phyloP scores from a whole-genome alignment of 371 early-diverging fungal genomes.

The Blakeslea trispora region DNA sequence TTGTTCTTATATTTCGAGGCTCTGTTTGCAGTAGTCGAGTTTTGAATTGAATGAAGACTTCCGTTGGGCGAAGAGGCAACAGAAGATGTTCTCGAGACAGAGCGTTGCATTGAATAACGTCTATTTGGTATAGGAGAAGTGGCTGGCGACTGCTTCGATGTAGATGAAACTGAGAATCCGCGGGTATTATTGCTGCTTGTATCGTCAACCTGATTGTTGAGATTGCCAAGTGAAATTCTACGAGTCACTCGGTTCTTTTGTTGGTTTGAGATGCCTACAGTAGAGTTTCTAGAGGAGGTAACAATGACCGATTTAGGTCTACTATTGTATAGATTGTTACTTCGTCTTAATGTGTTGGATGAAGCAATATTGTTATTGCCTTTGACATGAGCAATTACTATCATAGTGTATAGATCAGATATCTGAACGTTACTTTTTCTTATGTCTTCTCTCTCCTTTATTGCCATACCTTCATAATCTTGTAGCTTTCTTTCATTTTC shows the following conservation, averaged over 20 bases:
- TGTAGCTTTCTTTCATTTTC: constrained; percentile 25
- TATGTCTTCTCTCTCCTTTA: too few relatives aligned
- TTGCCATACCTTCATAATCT: constrained; percentile 7
- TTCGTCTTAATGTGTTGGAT: constrained; percentile 11
- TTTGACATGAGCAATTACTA: constrained; percentile 1
- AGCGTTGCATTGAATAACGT: constrained; percentile 17
- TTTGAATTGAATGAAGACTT: constrained; percentile 2
- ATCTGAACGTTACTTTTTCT: too few relatives aligned
- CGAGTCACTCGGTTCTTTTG: constrained; percentile 9
- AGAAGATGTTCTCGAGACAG: constrained; percentile 19
- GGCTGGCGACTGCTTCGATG: constrained; percentile 9
- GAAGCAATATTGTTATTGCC: constrained; percentile 4
- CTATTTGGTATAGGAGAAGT: constrained; percentile 28
- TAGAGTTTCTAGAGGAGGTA: constrained; percentile 2
- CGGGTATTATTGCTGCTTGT: not conserved
- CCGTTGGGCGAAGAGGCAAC: not conserved
- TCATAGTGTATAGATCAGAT: too few relatives aligned
- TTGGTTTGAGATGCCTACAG: constrained; percentile 1
- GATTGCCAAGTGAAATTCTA: constrained; percentile 13
- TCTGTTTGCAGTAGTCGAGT: constrained; percentile 7
- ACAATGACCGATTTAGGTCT: constrained; percentile 16
- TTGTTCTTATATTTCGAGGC: constrained; percentile 7
- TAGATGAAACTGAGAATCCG: not conserved
- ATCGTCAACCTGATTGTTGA: not conserved
- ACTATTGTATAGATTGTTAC: not conserved